Evolutionary conservation across 1,284 basidiomycete species (phyloP).

Genomic region (Sanguinoderma infundibulare): DNA sequence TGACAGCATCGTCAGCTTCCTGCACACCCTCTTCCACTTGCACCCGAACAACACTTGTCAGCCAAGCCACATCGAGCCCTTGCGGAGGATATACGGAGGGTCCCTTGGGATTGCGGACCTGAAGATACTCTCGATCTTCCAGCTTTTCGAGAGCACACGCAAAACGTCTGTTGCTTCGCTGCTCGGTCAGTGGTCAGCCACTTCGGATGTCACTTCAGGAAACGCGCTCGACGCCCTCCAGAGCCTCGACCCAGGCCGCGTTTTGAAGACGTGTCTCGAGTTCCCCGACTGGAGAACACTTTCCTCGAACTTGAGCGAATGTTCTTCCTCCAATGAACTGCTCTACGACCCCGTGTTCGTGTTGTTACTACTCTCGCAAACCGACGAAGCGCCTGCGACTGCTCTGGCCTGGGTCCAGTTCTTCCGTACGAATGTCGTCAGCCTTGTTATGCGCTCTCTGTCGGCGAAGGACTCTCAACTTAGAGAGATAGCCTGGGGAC

Average conservation of each 20-base stretch:
- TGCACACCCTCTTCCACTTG: constrained; percentile 71
- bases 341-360: constrained; percentile 88
- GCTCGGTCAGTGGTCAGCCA: constrained; percentile 64
- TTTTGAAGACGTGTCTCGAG: constrained; percentile 75
- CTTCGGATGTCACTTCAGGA: constrained; percentile 44
- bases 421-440: constrained; percentile 80
- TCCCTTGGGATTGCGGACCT: constrained; percentile 68
- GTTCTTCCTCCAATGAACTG: constrained; percentile 38
- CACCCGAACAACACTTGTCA: constrained; percentile 85
- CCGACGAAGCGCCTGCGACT: constrained; percentile 58
- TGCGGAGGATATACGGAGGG: constrained; percentile 77
- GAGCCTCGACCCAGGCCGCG: constrained; percentile 68
- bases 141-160: constrained; percentile 77
- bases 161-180: constrained; percentile 67
- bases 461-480: constrained; percentile 69
- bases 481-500: constrained; percentile 60
- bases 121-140: constrained; percentile 74
- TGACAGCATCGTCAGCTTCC: constrained; percentile 53
- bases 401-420: constrained; percentile 85
- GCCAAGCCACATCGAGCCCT: constrained; percentile 77
- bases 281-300: constrained; percentile 69
- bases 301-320: constrained; percentile 37
- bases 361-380: constrained; percentile 67
- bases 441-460: constrained; percentile 75
- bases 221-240: constrained; percentile 69